Base-by-base conservation (phyloP, 148 eudicot genomes). In the Persicaria tinctoria region DNA sequence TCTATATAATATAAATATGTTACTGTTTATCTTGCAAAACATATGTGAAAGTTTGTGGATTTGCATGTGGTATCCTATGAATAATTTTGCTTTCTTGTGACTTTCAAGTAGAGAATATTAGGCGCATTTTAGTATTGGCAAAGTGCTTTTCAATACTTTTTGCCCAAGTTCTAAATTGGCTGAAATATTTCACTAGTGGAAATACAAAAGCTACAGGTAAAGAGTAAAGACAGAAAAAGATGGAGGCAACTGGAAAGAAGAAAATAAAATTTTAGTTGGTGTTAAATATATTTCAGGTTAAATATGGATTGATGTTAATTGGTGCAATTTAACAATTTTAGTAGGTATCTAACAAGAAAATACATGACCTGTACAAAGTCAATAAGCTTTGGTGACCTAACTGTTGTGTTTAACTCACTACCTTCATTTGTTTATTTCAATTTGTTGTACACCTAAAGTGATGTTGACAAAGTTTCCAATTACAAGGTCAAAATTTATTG, bases 71-170 rank as follows among this genome's bases (percentile, higher is more conserved):
- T 38, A 66, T 13, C 18, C 70, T 66, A 38, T 38, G 46, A 41
- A 5, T 13, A 13, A 20, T 57, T 32, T 55, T 55, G 17, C 59
- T 55, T 4, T 55, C 7, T 14, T 55, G 20, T 55, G 18, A 32
- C 41, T 32, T 32, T 32, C 41, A 32, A 32, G 41, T 32, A 32
- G 41, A 32, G 59, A 5, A 5, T 60, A 60, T 66, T 66, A 38
- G 69, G 48, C n/a, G 48, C 70, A 44, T 14, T 66, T 41, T 66
- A 66, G 5, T 0, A 44, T 66, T 50, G 12, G 18, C 18, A 17
- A 66, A 38, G 48, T 66, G 70, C 70, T 66, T 66, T 66, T 66
- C 70, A 66, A 66, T 38, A 66, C 4, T 66, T 66, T 66, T 32
- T 66, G 48, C 17, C 47, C 48, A 44, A 66, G 41, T 66, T 66